Conservation (phyloP, 2,329 filamentous ascomycete genomes). For the Corinectria fuckeliana region DNA sequence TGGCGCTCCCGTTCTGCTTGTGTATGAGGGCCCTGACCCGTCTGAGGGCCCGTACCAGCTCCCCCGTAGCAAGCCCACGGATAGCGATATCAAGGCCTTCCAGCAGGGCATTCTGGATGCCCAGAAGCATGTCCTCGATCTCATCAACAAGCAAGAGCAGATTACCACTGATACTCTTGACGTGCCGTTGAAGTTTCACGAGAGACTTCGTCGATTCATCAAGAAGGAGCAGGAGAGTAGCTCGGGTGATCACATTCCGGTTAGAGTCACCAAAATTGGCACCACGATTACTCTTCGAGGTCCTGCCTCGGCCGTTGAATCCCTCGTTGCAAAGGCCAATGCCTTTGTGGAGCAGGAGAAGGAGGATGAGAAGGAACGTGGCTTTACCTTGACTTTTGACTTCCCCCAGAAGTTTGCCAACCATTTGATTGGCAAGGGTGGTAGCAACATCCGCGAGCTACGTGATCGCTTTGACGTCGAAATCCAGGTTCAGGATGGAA, state of each 20-base stretch:
- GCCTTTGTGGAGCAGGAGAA: constrained; percentile 87
- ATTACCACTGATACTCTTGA: constrained; percentile 60
- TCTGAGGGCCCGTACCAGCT: constrained; percentile 56
- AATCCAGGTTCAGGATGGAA: constrained; percentile 91
- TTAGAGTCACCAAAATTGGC: constrained; percentile 64
- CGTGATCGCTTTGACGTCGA: constrained; percentile 73
- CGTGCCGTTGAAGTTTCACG: constrained; percentile 68
- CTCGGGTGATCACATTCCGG: constrained; percentile 63
- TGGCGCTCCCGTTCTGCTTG: constrained; percentile 70
- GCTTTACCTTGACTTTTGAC: constrained; percentile 84
- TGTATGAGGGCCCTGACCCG: constrained; percentile 72
- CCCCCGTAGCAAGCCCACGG: constrained; percentile 59
- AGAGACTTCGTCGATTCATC: constrained; percentile 68
- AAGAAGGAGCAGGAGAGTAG: constrained; percentile 67
- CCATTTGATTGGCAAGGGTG: constrained; percentile 75
- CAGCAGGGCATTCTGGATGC: constrained; percentile 62
- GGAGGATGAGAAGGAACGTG: constrained; percentile 91
- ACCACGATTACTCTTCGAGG: constrained; percentile 77
- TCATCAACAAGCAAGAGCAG: constrained; percentile 65
- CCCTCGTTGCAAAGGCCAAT: constrained; percentile 74
- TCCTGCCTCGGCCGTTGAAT: constrained; percentile 73
- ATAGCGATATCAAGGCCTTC: constrained; percentile 60
- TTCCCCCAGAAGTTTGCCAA: constrained; percentile 96
- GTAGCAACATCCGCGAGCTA: constrained; percentile 70
- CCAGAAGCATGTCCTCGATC: constrained; percentile 60